These are phyloP conservation scores for Medicago arabica DNA, from an alignment of 306 rosid species.

Conservation along the genomic window DNA sequence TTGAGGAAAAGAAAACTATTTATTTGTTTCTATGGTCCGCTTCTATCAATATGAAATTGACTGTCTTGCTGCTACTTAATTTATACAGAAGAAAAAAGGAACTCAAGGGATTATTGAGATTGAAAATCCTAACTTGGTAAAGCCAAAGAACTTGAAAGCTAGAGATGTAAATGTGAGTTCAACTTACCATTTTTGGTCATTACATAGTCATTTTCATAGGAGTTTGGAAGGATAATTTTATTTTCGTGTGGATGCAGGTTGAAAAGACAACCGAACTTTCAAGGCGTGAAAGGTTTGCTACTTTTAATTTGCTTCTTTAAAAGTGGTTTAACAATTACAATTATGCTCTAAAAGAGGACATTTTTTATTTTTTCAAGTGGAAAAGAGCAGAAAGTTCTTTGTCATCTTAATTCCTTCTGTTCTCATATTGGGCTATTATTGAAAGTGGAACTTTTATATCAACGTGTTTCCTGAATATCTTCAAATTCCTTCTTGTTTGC, in stretches of 20 bases:
- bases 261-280: conserved; percentile 88
- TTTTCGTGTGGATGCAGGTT: conserved; percentile 53
- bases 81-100: conserved; percentile 76
- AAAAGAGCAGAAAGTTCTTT: too few species aligned
- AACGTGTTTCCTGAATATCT: background rate
- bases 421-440: conserved; percentile 1
- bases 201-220: background rate
- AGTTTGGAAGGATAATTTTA: conserved; percentile 29
- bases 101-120: conserved; percentile 86
- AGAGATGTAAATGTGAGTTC: conserved; percentile 78
- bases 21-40: conserved; percentile 7
- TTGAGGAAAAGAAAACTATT: background rate
- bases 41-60: conserved; percentile 8
- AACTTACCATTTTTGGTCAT: conserved; percentile 23
- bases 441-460: background rate
- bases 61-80: conserved; percentile 36
- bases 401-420: background rate
- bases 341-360: background rate
- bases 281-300: conserved; percentile 88
- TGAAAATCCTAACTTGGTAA: conserved; percentile 92
- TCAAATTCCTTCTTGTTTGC: conserved; percentile 30
- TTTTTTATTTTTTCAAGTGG: too few species aligned
- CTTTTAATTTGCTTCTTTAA: conserved; percentile 36
- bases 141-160: conserved; percentile 75
- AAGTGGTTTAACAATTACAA: background rate